Evolutionary conservation across 192 early-diverging fungal species (phyloP), one percentile per base, ranked within the genome.

Genomic region (Coemansia sp.): DNA sequence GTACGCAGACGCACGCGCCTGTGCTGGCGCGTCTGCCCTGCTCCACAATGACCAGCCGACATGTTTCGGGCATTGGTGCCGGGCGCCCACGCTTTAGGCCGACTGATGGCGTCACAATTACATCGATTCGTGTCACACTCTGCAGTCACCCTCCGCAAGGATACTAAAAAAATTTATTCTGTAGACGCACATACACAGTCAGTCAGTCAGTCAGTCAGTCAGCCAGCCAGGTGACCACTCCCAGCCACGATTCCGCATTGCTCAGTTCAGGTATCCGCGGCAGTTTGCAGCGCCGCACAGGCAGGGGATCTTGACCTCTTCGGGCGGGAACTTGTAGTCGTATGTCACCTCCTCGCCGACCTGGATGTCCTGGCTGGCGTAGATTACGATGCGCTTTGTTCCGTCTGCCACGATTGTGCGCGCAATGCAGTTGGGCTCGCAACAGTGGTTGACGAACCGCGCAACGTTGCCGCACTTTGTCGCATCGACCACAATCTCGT

Each of bases 331-430:
- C 82, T 97, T 95, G 86, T 99, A 99, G 71, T 99, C 94, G 68
- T 99, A 99, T 0, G 97, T 99, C 61, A 99, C 93, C 67, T 99
- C 97, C 62, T 98, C 96, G 28, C 92, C 96, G 46, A 86, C 88
- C 58, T 91, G 86, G 61, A 98, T 98, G 54, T 94, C 90, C 18
- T 89, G 80, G 71, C 92, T 93, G 32, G 97, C 97, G 77, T 99
- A 98, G 59, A 99, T 99, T 33, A 95, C 96, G 71, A 98, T 98
- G 58, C 92, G 92, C 74, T 95, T 98, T 31, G 88, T 86, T 12
- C 90, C 91, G 43, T 93, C 94, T 0, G 95, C 89, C 23, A 88
- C 89, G 53, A 98, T 95, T 30, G 94, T 89, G 69, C 93, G 93
- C 22, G 97, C 97, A 76, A 83, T 95, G 80, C 96, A 98, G 73